These are phyloP conservation scores for Coemansia sp. DNA, from an alignment of 192 early-diverging fungal genomes.

Conservation along the genomic window DNA sequence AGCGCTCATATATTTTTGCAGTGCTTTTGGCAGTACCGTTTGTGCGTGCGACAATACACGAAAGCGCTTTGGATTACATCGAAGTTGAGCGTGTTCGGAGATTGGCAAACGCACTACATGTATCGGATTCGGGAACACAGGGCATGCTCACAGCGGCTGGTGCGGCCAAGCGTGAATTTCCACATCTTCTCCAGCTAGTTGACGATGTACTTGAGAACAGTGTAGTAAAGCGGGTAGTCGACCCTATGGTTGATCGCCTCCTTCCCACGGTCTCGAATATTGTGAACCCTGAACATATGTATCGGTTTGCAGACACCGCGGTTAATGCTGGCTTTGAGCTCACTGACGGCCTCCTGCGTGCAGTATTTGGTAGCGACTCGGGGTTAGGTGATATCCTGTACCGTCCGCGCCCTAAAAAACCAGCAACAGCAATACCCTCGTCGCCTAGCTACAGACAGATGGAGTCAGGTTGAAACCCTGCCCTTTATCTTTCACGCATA, in stretches of 20 bases:
- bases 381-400: slow-evolving; percentile 47
- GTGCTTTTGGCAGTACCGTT: neutral
- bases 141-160: slow-evolving; percentile 46
- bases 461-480: neutral
- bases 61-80: slow-evolving; percentile 31
- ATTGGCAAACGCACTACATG: slow-evolving; percentile 48
- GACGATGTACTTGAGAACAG: slow-evolving; percentile 46
- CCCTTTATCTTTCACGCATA: neutral
- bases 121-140: slow-evolving; percentile 49
- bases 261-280: slow-evolving; percentile 46
- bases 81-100: slow-evolving; percentile 47
- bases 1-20: slow-evolving; percentile 12
- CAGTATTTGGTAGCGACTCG: slow-evolving; percentile 51
- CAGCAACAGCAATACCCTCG: slow-evolving; percentile 33
- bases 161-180: slow-evolving; percentile 50
- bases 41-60: slow-evolving; percentile 1
- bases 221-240: slow-evolving; percentile 47
- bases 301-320: slow-evolving; percentile 49
- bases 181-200: slow-evolving; percentile 44
- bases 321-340: slow-evolving; percentile 53
- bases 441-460: slow-evolving; percentile 25
- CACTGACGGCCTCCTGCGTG: slow-evolving; percentile 45
- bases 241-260: slow-evolving; percentile 49
- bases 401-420: slow-evolving; percentile 50
- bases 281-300: slow-evolving; percentile 47